A percentile compares a stretch with the other conserved stretches of the same genome.
Evolutionary conservation across 441 rosid genomes (phyloP).

Genomic region (Viola pubescens): DNA sequence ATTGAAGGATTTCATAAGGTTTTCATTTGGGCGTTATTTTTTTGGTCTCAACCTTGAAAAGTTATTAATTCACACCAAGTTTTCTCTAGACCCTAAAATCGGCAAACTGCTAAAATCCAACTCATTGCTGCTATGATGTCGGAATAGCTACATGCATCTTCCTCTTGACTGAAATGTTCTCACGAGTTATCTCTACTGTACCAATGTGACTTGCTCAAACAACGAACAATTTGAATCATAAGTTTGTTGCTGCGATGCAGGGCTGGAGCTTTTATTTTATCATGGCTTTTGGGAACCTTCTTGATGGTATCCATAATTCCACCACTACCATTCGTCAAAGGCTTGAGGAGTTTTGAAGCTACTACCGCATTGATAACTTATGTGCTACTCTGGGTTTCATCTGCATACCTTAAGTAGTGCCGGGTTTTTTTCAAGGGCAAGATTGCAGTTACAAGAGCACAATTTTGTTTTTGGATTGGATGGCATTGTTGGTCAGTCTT

Average conservation of each 20-base stretch:
- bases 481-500: constrained; percentile 16
- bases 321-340: constrained; percentile 56
- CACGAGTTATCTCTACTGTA: background rate
- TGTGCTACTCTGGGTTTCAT: constrained; percentile 77
- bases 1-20: background rate
- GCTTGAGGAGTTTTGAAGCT: constrained; percentile 78
- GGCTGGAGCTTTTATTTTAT: constrained; percentile 66
- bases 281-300: constrained; percentile 91
- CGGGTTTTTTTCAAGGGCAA: constrained; percentile 2
- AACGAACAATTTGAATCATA: constrained; percentile 4
- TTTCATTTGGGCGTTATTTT: background rate
- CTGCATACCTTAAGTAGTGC: constrained; percentile 65
- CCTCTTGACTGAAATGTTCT: background rate
- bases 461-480: constrained; percentile 19
- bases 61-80: background rate
- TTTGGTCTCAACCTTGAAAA: background rate
- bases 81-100: background rate
- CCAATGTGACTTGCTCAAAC: background rate
- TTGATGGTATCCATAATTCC: constrained; percentile 90
- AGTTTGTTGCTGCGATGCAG: constrained; percentile 43
- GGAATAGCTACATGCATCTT: background rate
- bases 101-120: background rate
- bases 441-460: constrained; percentile 14
- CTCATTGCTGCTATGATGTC: background rate
- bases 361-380: constrained; percentile 76